Percentiles rank a stretch among this genome's conserved stretches.
phyloP scores from a whole-genome alignment of 129 eudicot species.

The Pseudognaphalium luteoalbum region DNA sequence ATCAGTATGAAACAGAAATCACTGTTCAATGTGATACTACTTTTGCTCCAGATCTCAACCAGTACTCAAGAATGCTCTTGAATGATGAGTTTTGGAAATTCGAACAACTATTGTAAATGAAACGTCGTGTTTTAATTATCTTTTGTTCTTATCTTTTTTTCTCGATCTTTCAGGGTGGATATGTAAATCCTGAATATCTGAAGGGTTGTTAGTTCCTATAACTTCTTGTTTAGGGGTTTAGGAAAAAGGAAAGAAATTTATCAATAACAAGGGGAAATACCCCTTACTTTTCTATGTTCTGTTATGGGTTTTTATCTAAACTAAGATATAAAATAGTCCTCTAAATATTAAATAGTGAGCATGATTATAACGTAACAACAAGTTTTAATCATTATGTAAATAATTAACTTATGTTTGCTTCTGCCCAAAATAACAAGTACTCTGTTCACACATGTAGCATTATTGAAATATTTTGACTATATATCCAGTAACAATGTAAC shows the following conservation, averaged over 20 bases:
- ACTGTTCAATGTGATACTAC: constrained; percentile 9
- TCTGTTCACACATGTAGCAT: background rate
- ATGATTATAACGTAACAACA: background rate
- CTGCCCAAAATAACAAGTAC: background rate
- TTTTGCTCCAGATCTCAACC: constrained; percentile 23
- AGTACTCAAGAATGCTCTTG: constrained; percentile 39
- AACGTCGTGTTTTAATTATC: background rate
- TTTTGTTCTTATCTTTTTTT: constrained; percentile 18
- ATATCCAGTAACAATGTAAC: no score
- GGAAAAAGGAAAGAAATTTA: constrained; percentile 5
- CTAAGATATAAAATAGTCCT: background rate
- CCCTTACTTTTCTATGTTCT: background rate
- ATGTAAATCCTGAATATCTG: constrained; percentile 24
- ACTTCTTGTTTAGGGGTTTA: constrained; percentile 20
- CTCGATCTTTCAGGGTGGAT: constrained; percentile 19
- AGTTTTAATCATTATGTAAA: background rate
- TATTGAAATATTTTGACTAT: no score
- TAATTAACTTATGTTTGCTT: no score
- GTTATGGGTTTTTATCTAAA: background rate
- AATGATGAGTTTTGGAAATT: constrained; percentile 44
- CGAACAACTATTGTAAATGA: constrained; percentile 42
- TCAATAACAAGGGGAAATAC: constrained; percentile 14
- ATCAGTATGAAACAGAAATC: constrained; percentile 29
- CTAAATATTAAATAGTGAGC: background rate
- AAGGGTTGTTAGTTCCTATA: constrained; percentile 14